Conservation (phyloP, 805 yeast species). For the Nakazawaea ernobii region DNA sequence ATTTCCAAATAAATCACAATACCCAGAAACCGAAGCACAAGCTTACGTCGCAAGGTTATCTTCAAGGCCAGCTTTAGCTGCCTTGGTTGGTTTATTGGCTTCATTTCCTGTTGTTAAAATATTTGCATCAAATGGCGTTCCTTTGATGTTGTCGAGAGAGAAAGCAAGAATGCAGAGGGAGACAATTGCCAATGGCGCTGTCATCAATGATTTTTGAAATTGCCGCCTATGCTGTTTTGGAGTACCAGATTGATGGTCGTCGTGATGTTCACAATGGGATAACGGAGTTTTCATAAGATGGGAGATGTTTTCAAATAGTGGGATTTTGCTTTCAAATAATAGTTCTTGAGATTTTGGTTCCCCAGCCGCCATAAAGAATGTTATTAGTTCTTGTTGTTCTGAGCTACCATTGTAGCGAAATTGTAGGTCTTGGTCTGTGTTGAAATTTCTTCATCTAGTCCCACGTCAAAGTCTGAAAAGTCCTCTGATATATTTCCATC, state of each 20-base stretch:
- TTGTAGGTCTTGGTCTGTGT: constrained; percentile 6
- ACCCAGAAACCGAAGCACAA: constrained; percentile 33
- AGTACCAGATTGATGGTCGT: too few species aligned
- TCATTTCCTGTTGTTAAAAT: constrained; percentile 54
- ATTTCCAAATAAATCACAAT: constrained; percentile 3
- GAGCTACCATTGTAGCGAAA: background rate
- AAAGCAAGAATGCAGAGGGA: constrained; percentile 19
- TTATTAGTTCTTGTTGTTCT: background rate
- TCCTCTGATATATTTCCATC: constrained; percentile 7
- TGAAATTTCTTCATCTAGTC: background rate
- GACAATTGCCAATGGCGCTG: background rate
- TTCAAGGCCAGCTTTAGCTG: constrained; percentile 50
- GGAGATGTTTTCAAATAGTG: background rate
- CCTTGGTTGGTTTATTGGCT: constrained; percentile 50
- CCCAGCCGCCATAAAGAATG: background rate
- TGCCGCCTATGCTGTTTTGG: background rate
- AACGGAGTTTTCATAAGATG: too few species aligned
- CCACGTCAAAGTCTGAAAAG: constrained; percentile 1
- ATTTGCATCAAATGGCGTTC: constrained; percentile 57
- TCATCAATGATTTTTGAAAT: background rate
- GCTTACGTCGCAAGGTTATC: constrained; percentile 48
- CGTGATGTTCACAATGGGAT: background rate
- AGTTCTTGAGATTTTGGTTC: background rate
- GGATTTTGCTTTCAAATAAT: background rate
- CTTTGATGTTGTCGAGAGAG: constrained; percentile 44